Evolutionary conservation across 257 asterid genomes (phyloP).

Genomic region (Mitragyna speciosa): DNA sequence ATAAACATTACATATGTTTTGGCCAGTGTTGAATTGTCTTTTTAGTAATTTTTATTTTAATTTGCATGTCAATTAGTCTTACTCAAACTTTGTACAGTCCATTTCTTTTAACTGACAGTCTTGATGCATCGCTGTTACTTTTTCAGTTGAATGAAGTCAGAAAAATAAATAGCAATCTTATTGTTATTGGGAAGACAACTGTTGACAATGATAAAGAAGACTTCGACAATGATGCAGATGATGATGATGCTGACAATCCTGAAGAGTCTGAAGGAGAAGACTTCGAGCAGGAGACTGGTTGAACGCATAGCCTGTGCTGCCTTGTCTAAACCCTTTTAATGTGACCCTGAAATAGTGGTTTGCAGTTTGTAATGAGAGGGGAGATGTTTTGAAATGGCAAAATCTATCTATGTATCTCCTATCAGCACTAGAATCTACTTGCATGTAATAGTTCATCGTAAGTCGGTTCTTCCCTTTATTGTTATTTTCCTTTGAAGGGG

Average conservation of each 20-base stretch:
- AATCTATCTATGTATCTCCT: no score
- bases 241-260: slow-evolving; percentile 83
- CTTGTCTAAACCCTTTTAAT: neutral
- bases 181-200: slow-evolving; percentile 65
- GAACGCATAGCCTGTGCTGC: slow-evolving; percentile 17
- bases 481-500: no score
- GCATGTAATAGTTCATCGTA: no score
- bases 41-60: neutral
- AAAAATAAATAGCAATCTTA: slow-evolving; percentile 56
- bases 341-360: neutral
- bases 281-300: slow-evolving; percentile 91
- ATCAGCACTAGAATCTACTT: no score
- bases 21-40: neutral
- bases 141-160: slow-evolving; percentile 76
- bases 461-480: no score
- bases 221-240: slow-evolving; percentile 82
- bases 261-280: slow-evolving; percentile 96
- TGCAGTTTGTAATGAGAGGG: neutral
- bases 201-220: slow-evolving; percentile 81
- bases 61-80: neutral
- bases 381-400: no score
- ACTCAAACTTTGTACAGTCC: neutral
- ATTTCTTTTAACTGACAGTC: slow-evolving; percentile 1
- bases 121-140: slow-evolving; percentile 2
- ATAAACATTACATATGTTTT: no score